Conservation (phyloP, 179 eudicot species). For the Carnegiea gigantea region DNA sequence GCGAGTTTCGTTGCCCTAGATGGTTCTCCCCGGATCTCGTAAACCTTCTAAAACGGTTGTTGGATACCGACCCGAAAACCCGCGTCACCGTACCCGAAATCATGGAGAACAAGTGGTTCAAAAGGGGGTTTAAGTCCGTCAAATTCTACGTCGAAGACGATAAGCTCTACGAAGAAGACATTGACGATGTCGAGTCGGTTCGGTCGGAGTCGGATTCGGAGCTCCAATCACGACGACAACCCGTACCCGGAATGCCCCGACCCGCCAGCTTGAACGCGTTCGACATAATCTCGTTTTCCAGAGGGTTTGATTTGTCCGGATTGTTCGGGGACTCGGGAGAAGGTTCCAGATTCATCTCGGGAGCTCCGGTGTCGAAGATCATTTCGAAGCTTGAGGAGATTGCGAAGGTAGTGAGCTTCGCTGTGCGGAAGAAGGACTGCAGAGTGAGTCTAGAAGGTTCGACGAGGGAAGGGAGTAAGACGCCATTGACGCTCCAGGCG, state of each 20-base stretch:
- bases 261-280: conserved; percentile 50
- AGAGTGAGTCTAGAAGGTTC: conserved; percentile 74
- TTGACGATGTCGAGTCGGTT: background rate
- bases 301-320: conserved; percentile 43
- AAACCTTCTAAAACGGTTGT: conserved; percentile 17
- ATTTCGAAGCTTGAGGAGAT: conserved; percentile 82
- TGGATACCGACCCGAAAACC: conserved; percentile 32
- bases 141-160: conserved; percentile 41
- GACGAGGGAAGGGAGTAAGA: conserved; percentile 55
- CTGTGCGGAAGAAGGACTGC: conserved; percentile 73
- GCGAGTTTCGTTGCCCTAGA: conserved; percentile 38
- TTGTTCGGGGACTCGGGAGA: conserved; percentile 55
- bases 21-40: conserved; percentile 43
- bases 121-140: conserved; percentile 33
- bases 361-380: conserved; percentile 62
- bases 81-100: conserved; percentile 33
- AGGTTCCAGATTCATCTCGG: conserved; percentile 56
- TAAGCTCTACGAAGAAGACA: conserved; percentile 21
- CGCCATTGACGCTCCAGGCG: conserved; percentile 69
- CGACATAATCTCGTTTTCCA: conserved; percentile 39
- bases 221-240: conserved; percentile 22
- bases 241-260: conserved; percentile 44
- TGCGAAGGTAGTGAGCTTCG: conserved; percentile 66
- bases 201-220: conserved; percentile 54
- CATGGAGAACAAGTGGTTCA: conserved; percentile 41